Evolutionary conservation across 2,329 filamentous ascomycete genomes (phyloP).

Genomic region (Ophiobolus disseminans): DNA sequence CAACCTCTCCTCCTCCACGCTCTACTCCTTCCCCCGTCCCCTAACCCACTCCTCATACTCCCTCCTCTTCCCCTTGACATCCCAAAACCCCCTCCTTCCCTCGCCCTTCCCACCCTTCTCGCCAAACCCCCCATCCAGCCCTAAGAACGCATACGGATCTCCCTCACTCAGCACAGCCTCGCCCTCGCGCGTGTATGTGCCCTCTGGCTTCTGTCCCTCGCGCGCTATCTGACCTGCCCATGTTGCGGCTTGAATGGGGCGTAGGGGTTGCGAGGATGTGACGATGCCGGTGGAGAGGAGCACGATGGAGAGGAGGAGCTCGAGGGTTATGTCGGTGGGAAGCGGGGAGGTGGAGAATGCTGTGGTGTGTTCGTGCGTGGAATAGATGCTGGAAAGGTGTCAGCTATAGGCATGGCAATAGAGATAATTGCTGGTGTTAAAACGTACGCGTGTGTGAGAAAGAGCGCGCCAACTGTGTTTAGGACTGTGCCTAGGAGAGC

Average conservation of each 20-base stretch:
- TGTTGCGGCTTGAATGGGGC: constrained; percentile 82
- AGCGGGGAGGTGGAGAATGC: constrained; percentile 67
- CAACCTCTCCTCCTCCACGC: neutral
- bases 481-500: constrained; percentile 73
- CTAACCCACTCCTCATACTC: constrained; percentile 82
- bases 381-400: constrained; percentile 78
- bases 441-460: constrained; percentile 86
- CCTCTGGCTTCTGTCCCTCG: constrained; percentile 69
- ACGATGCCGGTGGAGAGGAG: constrained; percentile 86
- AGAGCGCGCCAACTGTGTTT: constrained; percentile 75
- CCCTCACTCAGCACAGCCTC: constrained; percentile 70
- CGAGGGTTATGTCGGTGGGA: constrained; percentile 85
- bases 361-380: constrained; percentile 87
- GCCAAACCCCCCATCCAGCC: constrained; percentile 59
- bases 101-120: constrained; percentile 61
- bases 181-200: constrained; percentile 65
- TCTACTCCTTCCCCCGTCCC: constrained; percentile 24
- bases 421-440: neutral
- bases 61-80: constrained; percentile 82
- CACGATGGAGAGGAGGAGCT: constrained; percentile 81
- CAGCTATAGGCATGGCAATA: constrained; percentile 28
- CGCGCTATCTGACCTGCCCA: constrained; percentile 87
- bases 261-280: constrained; percentile 74
- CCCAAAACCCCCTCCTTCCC: constrained; percentile 81
- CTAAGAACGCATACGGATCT: constrained; percentile 78